Percentiles rank a stretch among this genome's conserved stretches.
Conservation (phyloP, 768 basidiomycete genomes). For the Leucocoprinus birnbaumii region DNA sequence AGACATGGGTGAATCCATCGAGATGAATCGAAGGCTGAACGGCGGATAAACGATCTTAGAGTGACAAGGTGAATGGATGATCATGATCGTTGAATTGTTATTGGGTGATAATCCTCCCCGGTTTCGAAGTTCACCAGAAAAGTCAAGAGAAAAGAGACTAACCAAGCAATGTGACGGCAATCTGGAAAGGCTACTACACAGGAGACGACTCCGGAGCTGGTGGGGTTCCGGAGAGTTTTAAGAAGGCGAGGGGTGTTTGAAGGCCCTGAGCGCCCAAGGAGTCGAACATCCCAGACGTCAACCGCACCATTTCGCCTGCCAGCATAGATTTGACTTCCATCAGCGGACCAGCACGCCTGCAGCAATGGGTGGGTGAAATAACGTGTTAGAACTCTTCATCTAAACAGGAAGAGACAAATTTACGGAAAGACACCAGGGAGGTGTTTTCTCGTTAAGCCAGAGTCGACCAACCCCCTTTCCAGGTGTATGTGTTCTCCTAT, state of each 20-base stretch:
- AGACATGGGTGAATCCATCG: background rate
- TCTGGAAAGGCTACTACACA: slow-evolving; percentile 92
- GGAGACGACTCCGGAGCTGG: slow-evolving; percentile 88
- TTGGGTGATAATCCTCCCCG: background rate
- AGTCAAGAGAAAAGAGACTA: slow-evolving; percentile 24
- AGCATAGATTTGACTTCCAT: slow-evolving; percentile 86
- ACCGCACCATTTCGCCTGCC: slow-evolving; percentile 89
- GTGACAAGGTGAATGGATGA: slow-evolving; percentile 10
- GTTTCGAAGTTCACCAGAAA: background rate
- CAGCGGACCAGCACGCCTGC: slow-evolving; percentile 92
- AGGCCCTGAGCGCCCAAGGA: slow-evolving; percentile 62
- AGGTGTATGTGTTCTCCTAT: slow-evolving; percentile 64
- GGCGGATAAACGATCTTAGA: background rate
- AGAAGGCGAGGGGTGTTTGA: slow-evolving; percentile 69
- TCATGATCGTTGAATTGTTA: background rate
- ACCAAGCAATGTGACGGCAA: slow-evolving; percentile 90
- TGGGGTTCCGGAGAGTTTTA: slow-evolving; percentile 82
- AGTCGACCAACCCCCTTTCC: slow-evolving; percentile 79
- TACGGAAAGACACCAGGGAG: slow-evolving; percentile 96
- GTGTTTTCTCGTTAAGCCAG: slow-evolving; percentile 89
- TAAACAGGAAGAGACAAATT: slow-evolving; percentile 13
- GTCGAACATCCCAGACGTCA: slow-evolving; percentile 94
- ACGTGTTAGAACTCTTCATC: background rate
- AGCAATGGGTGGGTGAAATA: background rate
- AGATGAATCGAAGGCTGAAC: background rate